Conservation (phyloP, 768 basidiomycete species). For the Suillus fuscotomentosus region DNA sequence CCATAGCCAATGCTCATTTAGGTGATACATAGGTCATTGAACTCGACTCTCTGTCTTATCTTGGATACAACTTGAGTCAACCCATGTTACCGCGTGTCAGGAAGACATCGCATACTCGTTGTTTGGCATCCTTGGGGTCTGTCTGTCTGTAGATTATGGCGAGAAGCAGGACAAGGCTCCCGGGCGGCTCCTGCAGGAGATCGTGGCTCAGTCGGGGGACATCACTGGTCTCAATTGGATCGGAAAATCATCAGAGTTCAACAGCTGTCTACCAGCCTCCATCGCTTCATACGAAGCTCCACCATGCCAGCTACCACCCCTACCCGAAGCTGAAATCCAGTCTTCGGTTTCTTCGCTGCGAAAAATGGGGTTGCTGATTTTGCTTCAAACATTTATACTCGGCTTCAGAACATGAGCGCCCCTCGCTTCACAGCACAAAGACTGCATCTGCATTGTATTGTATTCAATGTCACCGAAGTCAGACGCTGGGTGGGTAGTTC, state of each 20-base stretch:
- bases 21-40: background rate
- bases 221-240: no score
- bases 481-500: background rate
- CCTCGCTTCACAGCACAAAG: background rate
- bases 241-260: no score
- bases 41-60: background rate
- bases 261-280: background rate
- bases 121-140: no score
- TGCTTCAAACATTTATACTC: background rate
- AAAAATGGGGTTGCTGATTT: background rate
- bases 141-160: no score
- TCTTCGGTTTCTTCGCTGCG: background rate
- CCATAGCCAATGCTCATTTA: background rate
- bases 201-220: no score
- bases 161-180: no score
- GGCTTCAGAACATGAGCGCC: background rate
- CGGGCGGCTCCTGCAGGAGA: no score
- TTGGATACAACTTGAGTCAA: background rate
- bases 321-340: background rate
- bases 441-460: background rate
- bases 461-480: background rate
- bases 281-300: background rate
- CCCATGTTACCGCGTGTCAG: no score
- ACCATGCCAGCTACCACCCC: background rate
- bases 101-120: no score